Evolutionary conservation across 768 basidiomycete species (phyloP), one percentile per base, ranked within the genome.

Genomic region (Suillus weaverae): DNA sequence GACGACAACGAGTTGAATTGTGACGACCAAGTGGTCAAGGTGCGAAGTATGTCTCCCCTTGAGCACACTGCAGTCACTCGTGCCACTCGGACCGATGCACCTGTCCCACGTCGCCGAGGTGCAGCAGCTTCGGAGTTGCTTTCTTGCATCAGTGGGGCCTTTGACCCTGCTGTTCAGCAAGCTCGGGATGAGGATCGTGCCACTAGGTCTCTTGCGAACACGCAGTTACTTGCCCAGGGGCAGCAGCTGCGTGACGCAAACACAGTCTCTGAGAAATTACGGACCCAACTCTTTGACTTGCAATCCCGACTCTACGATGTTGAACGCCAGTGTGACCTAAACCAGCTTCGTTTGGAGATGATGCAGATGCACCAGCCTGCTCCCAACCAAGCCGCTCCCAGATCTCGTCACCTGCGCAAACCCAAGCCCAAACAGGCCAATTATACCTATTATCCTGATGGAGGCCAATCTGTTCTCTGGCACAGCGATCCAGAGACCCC

Each of bases 171-270:
- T 5, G 66, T 69, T 18, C 72, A 71, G 26, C 35, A 55, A 26
- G 63, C 57, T 5, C 68, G 63, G 10, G 74, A 78, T 61, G 71
- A 72, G 13, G 69, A 74, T 13, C 64, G 67, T 26, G 61, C 72
- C 9, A 60, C 62, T n/a, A 63, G 46, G 10, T 67, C 72, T 9
- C 59, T 77, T 44, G 70, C 73, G 26, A 72, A 62, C 51, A 71
- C 69, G 0, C 76, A 78, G 44, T 38, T 72, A 13, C 57, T 74
- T 26, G 67, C 68, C 8, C 44, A 75, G 20, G 66, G 67, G 2
- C 68, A 72, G 35, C 75, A 77, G 61, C 70, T 77, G 26, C 64
- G 69, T n/a, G 72, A 77, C 48, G 18, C 68, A 8, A 70, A 73
- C n/a, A 43, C 65, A 14, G 67, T 64, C 2, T 65, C 67, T 44